Conservation (phyloP, 2,329 filamentous ascomycete species). For the Penicillium hesseltinei region DNA sequence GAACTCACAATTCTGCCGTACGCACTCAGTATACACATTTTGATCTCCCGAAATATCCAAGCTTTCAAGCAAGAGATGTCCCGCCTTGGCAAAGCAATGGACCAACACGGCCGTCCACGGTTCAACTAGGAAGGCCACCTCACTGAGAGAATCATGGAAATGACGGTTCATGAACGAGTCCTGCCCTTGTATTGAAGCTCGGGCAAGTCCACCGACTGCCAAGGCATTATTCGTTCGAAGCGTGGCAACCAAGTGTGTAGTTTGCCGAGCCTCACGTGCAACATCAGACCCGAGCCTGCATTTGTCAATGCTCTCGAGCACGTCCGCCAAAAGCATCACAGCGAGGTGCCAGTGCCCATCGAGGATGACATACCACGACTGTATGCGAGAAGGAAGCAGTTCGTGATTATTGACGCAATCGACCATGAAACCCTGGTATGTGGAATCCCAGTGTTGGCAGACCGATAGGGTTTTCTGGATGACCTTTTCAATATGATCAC, state of each 20-base stretch:
- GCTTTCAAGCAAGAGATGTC: conserved; percentile 39
- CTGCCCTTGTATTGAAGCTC: conserved; percentile 44
- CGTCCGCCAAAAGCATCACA: conserved; percentile 55
- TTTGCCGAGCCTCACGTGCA: conserved; percentile 27
- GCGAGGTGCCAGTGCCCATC: conserved; percentile 59
- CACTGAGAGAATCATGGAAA: conserved; percentile 55
- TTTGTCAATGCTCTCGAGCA: conserved; percentile 53
- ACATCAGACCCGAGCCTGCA: conserved; percentile 11
- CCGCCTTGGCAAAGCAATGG: conserved; percentile 53
- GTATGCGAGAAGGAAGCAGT: conserved; percentile 52
- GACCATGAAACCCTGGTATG: conserved; percentile 53
- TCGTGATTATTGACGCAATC: conserved; percentile 54
- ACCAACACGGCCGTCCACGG: conserved; percentile 60
- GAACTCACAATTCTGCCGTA: conserved; percentile 39
- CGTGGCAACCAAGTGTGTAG: conserved; percentile 36
- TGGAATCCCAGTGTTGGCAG: conserved; percentile 55
- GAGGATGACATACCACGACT: conserved; percentile 61
- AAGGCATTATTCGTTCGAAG: conserved; percentile 48
- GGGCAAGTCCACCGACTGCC: conserved; percentile 51
- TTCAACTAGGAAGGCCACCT: conserved; percentile 58
- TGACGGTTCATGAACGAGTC: conserved; percentile 18
- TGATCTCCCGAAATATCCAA: conserved; percentile 1
- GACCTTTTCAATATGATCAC: conserved; percentile 48
- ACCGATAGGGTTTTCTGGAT: conserved; percentile 51
- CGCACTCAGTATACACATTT: conserved; percentile 1